Conservation (phyloP, 73 alveolate species). For the Effrenium voratum region DNA sequence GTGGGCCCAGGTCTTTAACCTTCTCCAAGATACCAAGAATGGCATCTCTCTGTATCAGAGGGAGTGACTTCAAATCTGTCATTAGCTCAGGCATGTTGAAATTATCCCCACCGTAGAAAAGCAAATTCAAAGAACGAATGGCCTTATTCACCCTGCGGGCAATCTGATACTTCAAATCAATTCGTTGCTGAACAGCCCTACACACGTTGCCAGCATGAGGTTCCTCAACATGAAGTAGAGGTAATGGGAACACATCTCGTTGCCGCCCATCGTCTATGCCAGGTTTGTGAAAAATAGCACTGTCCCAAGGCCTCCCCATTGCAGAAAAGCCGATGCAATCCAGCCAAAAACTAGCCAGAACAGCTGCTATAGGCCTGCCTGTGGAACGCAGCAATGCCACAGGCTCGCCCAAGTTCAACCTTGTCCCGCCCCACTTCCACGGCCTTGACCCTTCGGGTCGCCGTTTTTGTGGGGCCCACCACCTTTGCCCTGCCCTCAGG, state of each 20-base stretch:
- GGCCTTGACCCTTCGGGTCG: neutral
- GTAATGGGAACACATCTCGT: constrained; percentile 31
- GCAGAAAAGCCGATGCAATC: neutral
- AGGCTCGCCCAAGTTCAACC: neutral
- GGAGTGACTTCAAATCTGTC: neutral
- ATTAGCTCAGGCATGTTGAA: neutral
- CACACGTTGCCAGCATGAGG: neutral
- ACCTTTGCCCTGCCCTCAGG: neutral
- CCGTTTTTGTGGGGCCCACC: neutral
- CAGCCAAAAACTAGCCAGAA: neutral
- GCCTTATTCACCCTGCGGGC: neutral
- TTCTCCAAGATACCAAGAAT: neutral
- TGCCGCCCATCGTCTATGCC: neutral
- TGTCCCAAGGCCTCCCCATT: neutral
- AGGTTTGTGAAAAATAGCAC: neutral
- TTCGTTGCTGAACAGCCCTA: neutral
- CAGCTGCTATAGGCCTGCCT: neutral
- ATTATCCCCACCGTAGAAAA: neutral
- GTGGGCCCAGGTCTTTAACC: neutral
- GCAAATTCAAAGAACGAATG: constrained; percentile 10
- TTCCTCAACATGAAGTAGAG: neutral
- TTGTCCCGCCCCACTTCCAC: neutral
- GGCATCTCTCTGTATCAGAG: neutral
- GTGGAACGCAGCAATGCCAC: no score
- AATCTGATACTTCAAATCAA: neutral